These are phyloP conservation scores for Paracoccidioides brasiliensis DNA, from an alignment of 2,329 filamentous ascomycete species.

Conservation along the genomic window DNA sequence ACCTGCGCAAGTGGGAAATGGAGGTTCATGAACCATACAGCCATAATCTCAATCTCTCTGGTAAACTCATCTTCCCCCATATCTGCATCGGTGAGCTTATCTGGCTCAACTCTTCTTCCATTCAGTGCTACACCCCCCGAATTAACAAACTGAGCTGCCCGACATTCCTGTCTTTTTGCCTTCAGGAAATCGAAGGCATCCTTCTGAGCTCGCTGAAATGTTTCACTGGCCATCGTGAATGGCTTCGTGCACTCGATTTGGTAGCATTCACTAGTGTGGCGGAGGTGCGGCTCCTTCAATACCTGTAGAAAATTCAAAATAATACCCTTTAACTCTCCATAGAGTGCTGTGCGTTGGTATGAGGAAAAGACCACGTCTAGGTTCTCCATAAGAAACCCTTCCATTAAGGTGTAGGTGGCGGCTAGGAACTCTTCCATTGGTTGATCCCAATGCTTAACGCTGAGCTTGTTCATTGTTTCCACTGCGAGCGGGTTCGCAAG, in stretches of 20 bases:
- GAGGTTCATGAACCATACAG: conserved; percentile 16
- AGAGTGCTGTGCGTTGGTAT: conserved; percentile 25
- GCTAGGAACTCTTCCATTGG: conserved; percentile 36
- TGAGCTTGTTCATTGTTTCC: conserved; percentile 43
- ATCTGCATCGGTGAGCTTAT: conserved; percentile 16
- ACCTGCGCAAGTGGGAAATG: background rate
- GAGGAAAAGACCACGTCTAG: conserved; percentile 29
- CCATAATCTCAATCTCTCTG: conserved; percentile 31
- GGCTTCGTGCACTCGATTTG: conserved; percentile 42
- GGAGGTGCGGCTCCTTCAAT: conserved; percentile 28
- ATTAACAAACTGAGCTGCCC: conserved; percentile 4
- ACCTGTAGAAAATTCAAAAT: conserved; percentile 36
- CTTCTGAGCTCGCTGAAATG: conserved; percentile 15
- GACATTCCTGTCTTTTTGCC: conserved; percentile 11
- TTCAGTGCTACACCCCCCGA: conserved; percentile 10
- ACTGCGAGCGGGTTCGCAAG: conserved; percentile 49
- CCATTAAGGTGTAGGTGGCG: conserved; percentile 19
- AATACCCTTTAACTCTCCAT: conserved; percentile 23
- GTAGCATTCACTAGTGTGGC: conserved; percentile 39
- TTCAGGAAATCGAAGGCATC: conserved; percentile 9
- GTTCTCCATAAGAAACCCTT: conserved; percentile 30
- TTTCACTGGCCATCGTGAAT: conserved; percentile 37
- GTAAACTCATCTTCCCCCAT: conserved; percentile 23
- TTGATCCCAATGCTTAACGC: conserved; percentile 44
- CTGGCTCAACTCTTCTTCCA: conserved; percentile 12